Base-by-base conservation (phyloP, 352 stramenopile species). In the Hyaloperonospora brassicae region DNA sequence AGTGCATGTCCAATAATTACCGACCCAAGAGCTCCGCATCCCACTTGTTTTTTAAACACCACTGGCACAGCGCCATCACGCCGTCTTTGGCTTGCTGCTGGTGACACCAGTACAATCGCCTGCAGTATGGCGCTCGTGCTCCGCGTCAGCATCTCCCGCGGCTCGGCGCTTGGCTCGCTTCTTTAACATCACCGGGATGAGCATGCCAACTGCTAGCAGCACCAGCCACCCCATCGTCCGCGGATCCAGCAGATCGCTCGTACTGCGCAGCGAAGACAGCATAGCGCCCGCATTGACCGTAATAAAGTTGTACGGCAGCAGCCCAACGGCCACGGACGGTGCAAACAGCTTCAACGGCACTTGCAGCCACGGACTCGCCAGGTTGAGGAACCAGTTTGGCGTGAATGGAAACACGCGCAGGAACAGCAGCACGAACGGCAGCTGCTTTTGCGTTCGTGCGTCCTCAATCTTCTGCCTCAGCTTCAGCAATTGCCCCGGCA, bases 371-470 rank as follows among this genome's bases (percentile, higher is more conserved):
- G 83, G 80, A 69, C 78, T 87, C 21, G 80, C 70, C 43, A 89
- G 61, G 60, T 93, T 93, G 35, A 91, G 66, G 52, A 93, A 82
- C 83, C 83, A 93, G 54, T 93, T 90, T 34, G 83, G 79, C 47
- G 80, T 84, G 61, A 89, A 88, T 5, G 83, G 83, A 48, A 93
- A 89, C 23, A 93, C 70, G 23, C 83, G 70, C 55, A 93, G 53
- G 52, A 87, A 89, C 6, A 89, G 64, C 55, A 92, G 59, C 57
- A 88, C 44, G 52, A 73, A 90, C 0, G 75, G 62, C 31, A 93
- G 53, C 22, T 78, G 65, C 2, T 71, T 67, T 23, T 68, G 66
- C 4, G 68, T 55, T 21, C 63, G 64, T 24, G 79, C 79, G 4
- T 69, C 50, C 10, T 85, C 73, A 25, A 91, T 83, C 56, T 84